phyloP scores from a whole-genome alignment of 768 basidiomycete genomes.

The Boletus tomentosulus region DNA sequence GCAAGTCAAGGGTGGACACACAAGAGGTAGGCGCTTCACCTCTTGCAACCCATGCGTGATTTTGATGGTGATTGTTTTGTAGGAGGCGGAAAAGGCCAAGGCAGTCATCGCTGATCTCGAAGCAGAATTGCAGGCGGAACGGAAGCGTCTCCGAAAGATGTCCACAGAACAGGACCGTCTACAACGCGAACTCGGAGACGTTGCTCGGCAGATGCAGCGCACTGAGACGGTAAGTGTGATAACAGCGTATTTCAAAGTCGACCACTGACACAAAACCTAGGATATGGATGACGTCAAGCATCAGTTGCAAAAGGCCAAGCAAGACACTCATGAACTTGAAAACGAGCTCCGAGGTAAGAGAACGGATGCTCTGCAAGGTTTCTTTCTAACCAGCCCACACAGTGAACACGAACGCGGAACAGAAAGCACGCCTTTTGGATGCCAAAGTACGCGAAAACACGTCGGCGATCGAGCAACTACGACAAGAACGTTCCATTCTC shows the following conservation, averaged over 20 bases:
- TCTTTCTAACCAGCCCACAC: not conserved
- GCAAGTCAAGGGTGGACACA: conserved; percentile 45
- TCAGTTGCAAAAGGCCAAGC: conserved; percentile 65
- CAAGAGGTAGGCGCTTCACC: conserved; percentile 45
- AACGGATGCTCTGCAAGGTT: not conserved
- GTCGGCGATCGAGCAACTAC: conserved; percentile 66
- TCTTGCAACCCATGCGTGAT: not conserved
- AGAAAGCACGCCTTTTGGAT: conserved; percentile 68
- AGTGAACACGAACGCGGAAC: conserved; percentile 68
- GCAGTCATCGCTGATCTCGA: conserved; percentile 66
- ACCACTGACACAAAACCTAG: conserved; percentile 34
- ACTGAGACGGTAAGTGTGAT: conserved; percentile 57
- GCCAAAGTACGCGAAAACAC: conserved; percentile 64
- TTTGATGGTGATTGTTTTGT: not conserved
- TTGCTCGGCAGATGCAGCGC: conserved; percentile 60
- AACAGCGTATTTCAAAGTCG: not conserved
- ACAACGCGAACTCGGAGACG: conserved; percentile 61
- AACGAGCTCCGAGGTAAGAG: conserved; percentile 63
- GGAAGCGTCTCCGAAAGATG: conserved; percentile 58
- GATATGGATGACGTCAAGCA: conserved; percentile 76
- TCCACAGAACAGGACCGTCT: conserved; percentile 59
- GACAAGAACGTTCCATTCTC: conserved; percentile 72
- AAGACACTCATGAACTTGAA: conserved; percentile 71
- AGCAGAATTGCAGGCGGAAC: conserved; percentile 64
- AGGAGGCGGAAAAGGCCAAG: conserved; percentile 74